Evolutionary conservation across 1,284 basidiomycete species (phyloP), one percentile per base, ranked within the genome.

Genomic region (Ustilago trichophora): DNA sequence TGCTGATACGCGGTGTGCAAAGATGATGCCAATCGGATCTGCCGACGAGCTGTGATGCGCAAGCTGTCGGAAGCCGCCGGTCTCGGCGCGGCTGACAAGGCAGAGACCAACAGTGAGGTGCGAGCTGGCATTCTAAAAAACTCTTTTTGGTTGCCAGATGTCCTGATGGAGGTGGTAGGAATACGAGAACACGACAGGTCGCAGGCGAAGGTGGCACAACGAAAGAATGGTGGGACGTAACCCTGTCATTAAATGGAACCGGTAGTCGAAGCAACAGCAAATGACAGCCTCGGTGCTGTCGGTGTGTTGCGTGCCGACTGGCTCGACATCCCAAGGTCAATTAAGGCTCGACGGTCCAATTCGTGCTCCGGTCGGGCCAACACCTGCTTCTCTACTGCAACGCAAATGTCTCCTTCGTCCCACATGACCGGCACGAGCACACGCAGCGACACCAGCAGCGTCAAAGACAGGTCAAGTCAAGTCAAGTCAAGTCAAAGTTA

Each of bases 351-450:
- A 35, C 50, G 50, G 50, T 26, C 40, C 57, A 45, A 53, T 18
- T 40, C 25, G 27, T 10, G 46, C 25, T 44, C 45, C 38, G 44
- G 44, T 48, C 45, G 49, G 49, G 56, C 24, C 44, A 52, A 59
- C 37, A 35, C 44, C 36, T 29, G 18, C 31, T 24, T 13, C 31
- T 44, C 31, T 33, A 6, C 21, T 19, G 21, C 29, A 42, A 42
- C 26, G 4, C 15, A 21, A 10, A 42, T 26, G n/a, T n/a, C n/a
- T n/a, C n/a, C n/a, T n/a, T n/a, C n/a, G n/a, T n/a, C n/a, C 37
- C 36, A 21, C 21, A 26, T 33, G 42, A 27, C 42, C 29, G 16
- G 42, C 29, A 43, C 19, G 9, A 4, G 42, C 29, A n/a, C n/a
- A n/a, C n/a, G n/a, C n/a, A n/a, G n/a, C n/a, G n/a, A n/a, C n/a